Evolutionary conservation across 768 basidiomycete species (phyloP).

Genomic region (Calocybe cyanea): DNA sequence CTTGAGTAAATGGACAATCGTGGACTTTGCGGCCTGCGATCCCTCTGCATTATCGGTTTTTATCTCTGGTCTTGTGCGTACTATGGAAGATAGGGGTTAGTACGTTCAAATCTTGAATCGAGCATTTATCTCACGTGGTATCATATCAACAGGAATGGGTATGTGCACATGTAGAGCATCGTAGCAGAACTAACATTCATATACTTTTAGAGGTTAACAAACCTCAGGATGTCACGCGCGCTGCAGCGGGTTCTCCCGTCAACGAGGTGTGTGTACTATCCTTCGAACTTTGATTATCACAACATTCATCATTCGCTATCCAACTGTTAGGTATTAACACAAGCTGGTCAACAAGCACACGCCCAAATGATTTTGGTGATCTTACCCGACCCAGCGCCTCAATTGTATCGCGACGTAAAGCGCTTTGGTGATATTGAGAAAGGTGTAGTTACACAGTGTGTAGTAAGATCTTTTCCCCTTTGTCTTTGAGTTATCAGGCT

Average conservation of each 20-base stretch:
- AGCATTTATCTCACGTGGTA: not conserved
- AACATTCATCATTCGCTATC: not conserved
- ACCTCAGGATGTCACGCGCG: constrained; percentile 10
- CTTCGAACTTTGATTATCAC: not conserved
- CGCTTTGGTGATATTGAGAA: constrained; percentile 36
- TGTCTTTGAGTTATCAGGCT: not conserved
- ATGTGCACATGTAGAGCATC: not conserved
- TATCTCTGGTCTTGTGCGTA: constrained; percentile 16
- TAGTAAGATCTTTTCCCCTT: constrained; percentile 34
- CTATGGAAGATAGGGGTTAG: constrained; percentile 24
- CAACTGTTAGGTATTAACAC: constrained; percentile 8
- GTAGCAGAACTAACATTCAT: not conserved
- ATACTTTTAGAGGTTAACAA: not conserved
- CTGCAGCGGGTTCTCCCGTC: constrained; percentile 4
- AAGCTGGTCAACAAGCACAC: constrained; percentile 3
- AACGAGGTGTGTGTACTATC: constrained; percentile 5
- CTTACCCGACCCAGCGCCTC: constrained; percentile 26
- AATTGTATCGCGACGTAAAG: constrained; percentile 27
- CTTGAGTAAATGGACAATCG: constrained; percentile 18
- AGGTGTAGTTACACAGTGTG: constrained; percentile 63
- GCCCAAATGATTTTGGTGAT: constrained; percentile 25
- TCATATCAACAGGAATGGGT: constrained; percentile 17
- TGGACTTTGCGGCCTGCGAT: constrained; percentile 23
- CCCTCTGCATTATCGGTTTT: constrained; percentile 14
- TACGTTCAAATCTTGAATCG: not conserved